Evolutionary conservation across 345 rosid species (phyloP).

Genomic region (Arabis alpina): DNA sequence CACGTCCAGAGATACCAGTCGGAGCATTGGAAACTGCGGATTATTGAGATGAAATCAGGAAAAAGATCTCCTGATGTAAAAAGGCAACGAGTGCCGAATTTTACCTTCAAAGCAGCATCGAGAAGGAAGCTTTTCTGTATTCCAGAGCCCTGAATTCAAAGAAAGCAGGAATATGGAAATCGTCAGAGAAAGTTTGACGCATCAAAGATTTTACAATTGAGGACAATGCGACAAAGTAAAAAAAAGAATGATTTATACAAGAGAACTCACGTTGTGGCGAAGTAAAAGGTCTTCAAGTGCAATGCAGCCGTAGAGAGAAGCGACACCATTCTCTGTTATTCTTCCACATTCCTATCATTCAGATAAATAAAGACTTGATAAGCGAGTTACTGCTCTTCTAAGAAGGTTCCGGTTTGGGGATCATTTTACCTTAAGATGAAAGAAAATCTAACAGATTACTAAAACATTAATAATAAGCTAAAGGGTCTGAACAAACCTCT

Average conservation of each 20-base stretch:
- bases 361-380: slow-evolving; percentile 6
- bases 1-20: slow-evolving; percentile 60
- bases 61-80: neutral
- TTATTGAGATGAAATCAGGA: slow-evolving; percentile 4
- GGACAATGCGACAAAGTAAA: neutral
- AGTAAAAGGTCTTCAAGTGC: slow-evolving; percentile 77
- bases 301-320: slow-evolving; percentile 60
- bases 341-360: slow-evolving; percentile 66
- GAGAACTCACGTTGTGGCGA: slow-evolving; percentile 74
- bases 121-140: slow-evolving; percentile 57
- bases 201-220: neutral
- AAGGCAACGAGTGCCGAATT: slow-evolving; percentile 2
- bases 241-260: neutral
- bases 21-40: slow-evolving; percentile 71
- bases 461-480: neutral
- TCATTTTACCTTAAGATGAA: neutral
- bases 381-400: too few species aligned
- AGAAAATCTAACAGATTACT: too few species aligned
- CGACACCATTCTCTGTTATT: slow-evolving; percentile 57
- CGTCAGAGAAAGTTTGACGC: neutral
- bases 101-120: slow-evolving; percentile 69
- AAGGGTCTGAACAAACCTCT: slow-evolving; percentile 56
- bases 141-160: slow-evolving; percentile 63
- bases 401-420: slow-evolving; percentile 5
- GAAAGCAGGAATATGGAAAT: slow-evolving; percentile 11